Evolutionary conservation across 805 yeast species (phyloP).

Genomic region (Torulaspora franciscae): DNA sequence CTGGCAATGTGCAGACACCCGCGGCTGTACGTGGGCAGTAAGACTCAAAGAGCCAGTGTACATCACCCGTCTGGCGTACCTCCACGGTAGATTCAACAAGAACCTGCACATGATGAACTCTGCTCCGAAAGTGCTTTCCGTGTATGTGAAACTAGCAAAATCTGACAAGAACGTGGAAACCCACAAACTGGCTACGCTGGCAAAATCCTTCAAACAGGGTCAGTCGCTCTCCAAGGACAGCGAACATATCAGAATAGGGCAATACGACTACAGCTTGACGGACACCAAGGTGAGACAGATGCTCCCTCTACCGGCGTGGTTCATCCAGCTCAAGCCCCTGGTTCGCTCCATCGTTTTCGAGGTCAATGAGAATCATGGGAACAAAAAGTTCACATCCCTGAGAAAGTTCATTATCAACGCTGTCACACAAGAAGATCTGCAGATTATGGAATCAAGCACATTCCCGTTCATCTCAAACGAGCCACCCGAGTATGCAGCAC

Average conservation of each 20-base stretch:
- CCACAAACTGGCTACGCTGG: constrained; percentile 13
- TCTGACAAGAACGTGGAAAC: constrained; percentile 8
- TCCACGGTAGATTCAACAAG: constrained; percentile 38
- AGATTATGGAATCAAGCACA: constrained; percentile 21
- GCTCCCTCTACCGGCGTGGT: constrained; percentile 31
- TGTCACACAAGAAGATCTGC: constrained; percentile 36
- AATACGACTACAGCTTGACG: constrained; percentile 27
- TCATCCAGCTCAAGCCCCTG: constrained; percentile 30
- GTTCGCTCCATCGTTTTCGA: constrained; percentile 34
- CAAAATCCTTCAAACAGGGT: constrained; percentile 18
- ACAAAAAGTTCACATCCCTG: constrained; percentile 35
- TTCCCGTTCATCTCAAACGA: constrained; percentile 20
- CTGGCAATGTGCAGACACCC: constrained; percentile 31
- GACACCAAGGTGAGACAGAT: constrained; percentile 28
- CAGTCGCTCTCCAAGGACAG: constrained; percentile 18
- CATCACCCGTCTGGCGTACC: constrained; percentile 35
- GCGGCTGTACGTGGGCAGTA: constrained; percentile 35
- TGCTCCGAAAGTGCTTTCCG: constrained; percentile 36
- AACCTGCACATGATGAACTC: constrained; percentile 38
- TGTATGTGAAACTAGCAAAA: constrained; percentile 30
- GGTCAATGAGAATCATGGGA: constrained; percentile 37
- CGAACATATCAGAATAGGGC: constrained; percentile 28
- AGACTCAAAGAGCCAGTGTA: constrained; percentile 39
- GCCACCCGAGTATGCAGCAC: constrained; percentile 20
- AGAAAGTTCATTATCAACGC: constrained; percentile 42